These are phyloP conservation scores for Arachis stenosperma DNA, from an alignment of 306 rosid species.

Conservation along the genomic window DNA sequence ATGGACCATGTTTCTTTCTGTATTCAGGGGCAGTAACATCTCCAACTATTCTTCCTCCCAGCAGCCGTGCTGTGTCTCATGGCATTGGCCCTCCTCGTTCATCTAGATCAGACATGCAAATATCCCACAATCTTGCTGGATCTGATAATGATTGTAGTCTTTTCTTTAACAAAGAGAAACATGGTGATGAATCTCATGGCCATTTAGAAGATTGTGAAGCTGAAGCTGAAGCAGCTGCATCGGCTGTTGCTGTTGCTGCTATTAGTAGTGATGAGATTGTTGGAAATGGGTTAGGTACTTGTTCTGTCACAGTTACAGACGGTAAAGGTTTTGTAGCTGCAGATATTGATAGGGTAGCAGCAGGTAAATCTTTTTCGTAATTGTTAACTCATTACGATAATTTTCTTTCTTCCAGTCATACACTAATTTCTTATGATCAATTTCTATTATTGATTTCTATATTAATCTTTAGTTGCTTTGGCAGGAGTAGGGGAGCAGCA, in stretches of 20 bases:
- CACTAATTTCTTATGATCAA: slow-evolving; percentile 9
- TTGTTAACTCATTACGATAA: not conserved
- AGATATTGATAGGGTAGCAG: slow-evolving; percentile 60
- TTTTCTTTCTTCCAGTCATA: slow-evolving; percentile 13
- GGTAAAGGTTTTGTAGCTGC: slow-evolving; percentile 59
- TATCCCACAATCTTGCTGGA: slow-evolving; percentile 63
- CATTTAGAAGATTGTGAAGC: slow-evolving; percentile 81
- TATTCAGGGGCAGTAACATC: slow-evolving; percentile 92
- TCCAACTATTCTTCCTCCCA: slow-evolving; percentile 80
- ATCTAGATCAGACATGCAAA: slow-evolving; percentile 65
- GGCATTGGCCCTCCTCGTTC: slow-evolving; percentile 74
- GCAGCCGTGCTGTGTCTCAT: slow-evolving; percentile 58
- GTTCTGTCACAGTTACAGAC: slow-evolving; percentile 67
- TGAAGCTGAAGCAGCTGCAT: slow-evolving; percentile 95
- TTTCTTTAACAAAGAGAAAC: slow-evolving; percentile 79
- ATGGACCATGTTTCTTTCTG: slow-evolving; percentile 22
- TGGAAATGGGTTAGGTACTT: slow-evolving; percentile 61
- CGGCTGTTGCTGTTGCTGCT: slow-evolving; percentile 97
- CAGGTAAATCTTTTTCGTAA: slow-evolving; percentile 49
- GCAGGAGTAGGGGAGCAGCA: slow-evolving; percentile 73
- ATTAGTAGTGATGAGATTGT: slow-evolving; percentile 85
- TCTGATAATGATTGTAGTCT: slow-evolving; percentile 66
- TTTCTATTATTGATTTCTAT: slow-evolving; percentile 10
- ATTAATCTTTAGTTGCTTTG: slow-evolving; percentile 32
- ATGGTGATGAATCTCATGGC: slow-evolving; percentile 55